These are phyloP conservation scores for Eucommia ulmoides DNA, from an alignment of 257 asterid species.

Conservation along the genomic window DNA sequence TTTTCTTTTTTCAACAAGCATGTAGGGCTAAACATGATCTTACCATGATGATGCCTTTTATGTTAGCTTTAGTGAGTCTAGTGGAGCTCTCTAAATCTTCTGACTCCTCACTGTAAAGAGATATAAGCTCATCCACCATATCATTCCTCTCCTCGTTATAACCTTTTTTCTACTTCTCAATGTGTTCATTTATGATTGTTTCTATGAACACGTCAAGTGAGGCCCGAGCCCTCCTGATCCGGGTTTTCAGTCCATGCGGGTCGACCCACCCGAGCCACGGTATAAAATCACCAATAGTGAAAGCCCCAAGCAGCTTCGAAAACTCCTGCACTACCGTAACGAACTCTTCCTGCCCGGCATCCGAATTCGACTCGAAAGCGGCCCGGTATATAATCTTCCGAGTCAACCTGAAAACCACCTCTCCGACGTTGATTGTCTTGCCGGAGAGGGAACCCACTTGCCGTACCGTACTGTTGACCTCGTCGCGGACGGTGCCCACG, in stretches of 20 bases:
- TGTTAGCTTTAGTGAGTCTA: constrained; percentile 53
- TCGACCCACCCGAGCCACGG: constrained; percentile 67
- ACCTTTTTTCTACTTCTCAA: constrained; percentile 21
- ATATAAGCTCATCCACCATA: constrained; percentile 89
- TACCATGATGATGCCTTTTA: constrained; percentile 92
- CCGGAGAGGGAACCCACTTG: constrained; percentile 25
- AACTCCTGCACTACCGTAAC: constrained; percentile 65
- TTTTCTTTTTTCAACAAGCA: too few relatives aligned
- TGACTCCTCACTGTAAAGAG: constrained; percentile 41
- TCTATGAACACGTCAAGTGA: constrained; percentile 77
- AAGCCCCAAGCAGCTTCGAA: constrained; percentile 72
- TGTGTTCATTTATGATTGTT: constrained; percentile 57
- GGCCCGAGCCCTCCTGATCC: constrained; percentile 42
- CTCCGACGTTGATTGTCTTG: constrained; percentile 53
- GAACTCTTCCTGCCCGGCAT: constrained; percentile 55
- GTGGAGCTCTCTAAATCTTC: constrained; percentile 67
- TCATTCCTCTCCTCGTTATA: constrained; percentile 27
- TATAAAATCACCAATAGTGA: constrained; percentile 61
- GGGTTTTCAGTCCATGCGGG: constrained; percentile 41
- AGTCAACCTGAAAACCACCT: constrained; percentile 65
- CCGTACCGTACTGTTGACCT: constrained; percentile 46
- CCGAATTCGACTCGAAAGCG: constrained; percentile 70
- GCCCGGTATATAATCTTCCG: constrained; percentile 62
- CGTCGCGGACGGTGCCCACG: constrained; percentile 91
- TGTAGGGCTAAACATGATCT: too few relatives aligned